Conservation (phyloP, 306 rosid genomes). For the Pterocarpus macrocarpus region DNA sequence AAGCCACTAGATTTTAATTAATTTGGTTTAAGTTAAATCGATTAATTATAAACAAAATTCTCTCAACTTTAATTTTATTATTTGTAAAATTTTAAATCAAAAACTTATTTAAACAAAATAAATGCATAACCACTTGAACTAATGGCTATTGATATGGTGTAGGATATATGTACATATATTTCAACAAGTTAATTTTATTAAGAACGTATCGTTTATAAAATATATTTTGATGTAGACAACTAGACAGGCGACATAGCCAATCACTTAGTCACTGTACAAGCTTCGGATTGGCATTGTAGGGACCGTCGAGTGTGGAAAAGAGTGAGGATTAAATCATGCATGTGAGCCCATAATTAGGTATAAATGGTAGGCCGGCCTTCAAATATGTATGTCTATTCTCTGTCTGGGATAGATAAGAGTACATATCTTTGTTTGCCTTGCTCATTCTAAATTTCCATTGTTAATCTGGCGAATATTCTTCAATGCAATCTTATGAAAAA, state of each 20-base stretch:
- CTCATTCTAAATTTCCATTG: background rate
- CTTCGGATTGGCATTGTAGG: slow-evolving; percentile 36
- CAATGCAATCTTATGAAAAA: slow-evolving; percentile 1
- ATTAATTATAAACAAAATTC: no score
- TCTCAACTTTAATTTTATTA: no score
- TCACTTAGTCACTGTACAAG: slow-evolving; percentile 5
- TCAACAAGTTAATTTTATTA: no score
- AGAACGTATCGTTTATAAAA: background rate
- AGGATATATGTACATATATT: no score
- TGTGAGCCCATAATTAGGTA: slow-evolving; percentile 44
- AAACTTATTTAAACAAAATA: no score
- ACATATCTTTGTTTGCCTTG: slow-evolving; percentile 9
- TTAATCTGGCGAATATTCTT: slow-evolving; percentile 13
- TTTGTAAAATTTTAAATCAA: no score
- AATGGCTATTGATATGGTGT: no score
- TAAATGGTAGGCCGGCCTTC: slow-evolving; percentile 26
- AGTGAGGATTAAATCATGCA: slow-evolving; percentile 25
- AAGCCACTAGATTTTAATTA: no score
- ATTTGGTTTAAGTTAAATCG: no score
- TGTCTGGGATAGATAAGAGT: slow-evolving; percentile 10
- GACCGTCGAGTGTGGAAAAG: slow-evolving; percentile 41
- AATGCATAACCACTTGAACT: no score
- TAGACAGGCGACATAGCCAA: slow-evolving; percentile 13
- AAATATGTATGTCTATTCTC: slow-evolving; percentile 16
- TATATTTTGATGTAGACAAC: background rate